phyloP scores from a whole-genome alignment of 2,329 filamentous ascomycete genomes.

The Fusarium sp. region DNA sequence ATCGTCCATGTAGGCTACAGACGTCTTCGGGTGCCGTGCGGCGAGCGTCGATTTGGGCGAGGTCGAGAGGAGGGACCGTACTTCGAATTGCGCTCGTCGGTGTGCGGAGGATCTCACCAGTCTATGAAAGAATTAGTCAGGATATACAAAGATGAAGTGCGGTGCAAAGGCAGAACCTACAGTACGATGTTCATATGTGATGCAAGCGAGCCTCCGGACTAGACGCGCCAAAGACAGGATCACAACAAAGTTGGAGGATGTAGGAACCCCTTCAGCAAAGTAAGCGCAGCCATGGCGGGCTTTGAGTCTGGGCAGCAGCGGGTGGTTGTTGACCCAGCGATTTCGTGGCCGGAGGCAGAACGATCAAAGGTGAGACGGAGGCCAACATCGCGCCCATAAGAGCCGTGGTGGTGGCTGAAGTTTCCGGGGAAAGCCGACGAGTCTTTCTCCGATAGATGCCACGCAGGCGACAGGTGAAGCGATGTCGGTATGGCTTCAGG shows the following conservation, averaged over 20 bases:
- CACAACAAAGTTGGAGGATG: rapidly evolving
- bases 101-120: neutral
- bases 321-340: too few species aligned
- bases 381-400: rapidly evolving
- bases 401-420: rapidly evolving
- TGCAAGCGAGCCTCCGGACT: neutral
- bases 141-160: rapidly evolving
- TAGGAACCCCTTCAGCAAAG: neutral
- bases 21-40: neutral
- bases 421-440: too few species aligned
- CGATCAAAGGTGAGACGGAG: neutral
- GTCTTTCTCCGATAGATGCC: too few species aligned
- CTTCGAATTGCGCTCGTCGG: neutral
- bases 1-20: too few species aligned
- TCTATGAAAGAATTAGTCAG: neutral
- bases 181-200: rapidly evolving
- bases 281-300: rapidly evolving
- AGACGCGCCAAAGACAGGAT: neutral
- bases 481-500: too few species aligned
- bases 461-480: too few species aligned
- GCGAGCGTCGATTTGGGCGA: neutral
- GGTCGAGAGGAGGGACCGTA: neutral
- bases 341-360: too few species aligned
- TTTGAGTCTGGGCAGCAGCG: too few species aligned
- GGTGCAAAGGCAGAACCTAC: neutral